These are phyloP conservation scores for Piper betle DNA, from an alignment of 164 flowering plant genomes.

Conservation along the genomic window DNA sequence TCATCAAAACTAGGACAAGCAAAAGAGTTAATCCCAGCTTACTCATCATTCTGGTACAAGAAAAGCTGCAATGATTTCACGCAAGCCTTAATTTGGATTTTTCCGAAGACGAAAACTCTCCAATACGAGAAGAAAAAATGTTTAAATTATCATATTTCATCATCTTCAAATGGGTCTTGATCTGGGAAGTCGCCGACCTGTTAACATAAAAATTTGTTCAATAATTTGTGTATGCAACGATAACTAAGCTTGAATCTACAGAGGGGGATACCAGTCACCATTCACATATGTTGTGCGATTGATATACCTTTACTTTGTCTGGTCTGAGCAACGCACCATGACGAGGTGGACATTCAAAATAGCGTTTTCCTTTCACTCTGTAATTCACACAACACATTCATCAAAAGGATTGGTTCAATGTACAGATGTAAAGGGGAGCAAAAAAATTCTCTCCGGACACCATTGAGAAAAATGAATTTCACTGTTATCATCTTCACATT, in stretches of 20 bases:
- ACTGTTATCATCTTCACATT: neutral
- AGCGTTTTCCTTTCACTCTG: conserved; percentile 81
- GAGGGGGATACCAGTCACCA: neutral
- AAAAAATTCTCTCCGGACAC: neutral
- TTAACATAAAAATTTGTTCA: neutral
- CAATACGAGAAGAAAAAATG: too few relatives aligned
- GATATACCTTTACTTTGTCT: conserved; percentile 79
- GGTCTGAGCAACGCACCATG: conserved; percentile 90
- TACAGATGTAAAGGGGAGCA: neutral
- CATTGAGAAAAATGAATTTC: neutral
- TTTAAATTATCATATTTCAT: conserved; percentile 2
- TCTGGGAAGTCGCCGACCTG: conserved; percentile 9
- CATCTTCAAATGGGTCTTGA: conserved; percentile 7
- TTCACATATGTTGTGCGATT: neutral
- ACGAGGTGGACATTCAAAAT: conserved; percentile 72
- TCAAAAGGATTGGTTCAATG: neutral
- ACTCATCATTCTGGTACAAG: too few relatives aligned
- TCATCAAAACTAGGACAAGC: too few relatives aligned
- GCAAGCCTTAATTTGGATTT: too few relatives aligned
- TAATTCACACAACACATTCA: neutral
- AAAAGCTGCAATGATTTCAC: too few relatives aligned
- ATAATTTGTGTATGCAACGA: neutral
- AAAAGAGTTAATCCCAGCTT: too few relatives aligned
- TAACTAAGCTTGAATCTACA: neutral
- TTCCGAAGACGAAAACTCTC: too few relatives aligned